Conservation (phyloP, 1,284 basidiomycete genomes). For the Heterobasidion parviporum region DNA sequence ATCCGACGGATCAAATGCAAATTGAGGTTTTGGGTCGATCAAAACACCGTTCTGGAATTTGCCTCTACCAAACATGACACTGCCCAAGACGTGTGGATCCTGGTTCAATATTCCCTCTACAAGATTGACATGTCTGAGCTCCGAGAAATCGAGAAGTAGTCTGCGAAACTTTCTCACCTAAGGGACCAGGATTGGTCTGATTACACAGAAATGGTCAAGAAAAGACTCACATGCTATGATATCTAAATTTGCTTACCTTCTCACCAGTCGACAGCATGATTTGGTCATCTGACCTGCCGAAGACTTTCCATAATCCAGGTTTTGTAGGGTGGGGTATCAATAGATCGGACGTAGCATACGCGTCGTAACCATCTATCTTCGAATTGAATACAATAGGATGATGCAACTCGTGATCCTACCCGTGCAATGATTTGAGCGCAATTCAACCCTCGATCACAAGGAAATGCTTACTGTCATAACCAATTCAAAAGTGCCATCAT, state of each 20-base stretch:
- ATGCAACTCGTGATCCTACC: conserved; percentile 11
- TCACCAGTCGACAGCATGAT: conserved; percentile 44
- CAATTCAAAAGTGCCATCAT: conserved; percentile 8
- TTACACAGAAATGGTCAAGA: not conserved
- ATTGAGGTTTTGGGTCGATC: conserved; percentile 12
- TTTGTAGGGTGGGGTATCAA: conserved; percentile 36
- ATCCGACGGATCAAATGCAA: conserved; percentile 11
- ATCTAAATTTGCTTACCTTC: conserved; percentile 25
- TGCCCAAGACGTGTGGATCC: conserved; percentile 9
- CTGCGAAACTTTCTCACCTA: conserved; percentile 13
- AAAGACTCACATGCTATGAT: not conserved
- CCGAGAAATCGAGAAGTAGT: not conserved
- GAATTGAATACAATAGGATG: conserved; percentile 14
- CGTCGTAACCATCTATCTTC: conserved; percentile 14
- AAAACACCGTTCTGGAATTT: conserved; percentile 12
- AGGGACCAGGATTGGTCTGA: conserved; percentile 23
- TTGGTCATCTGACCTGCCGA: conserved; percentile 41
- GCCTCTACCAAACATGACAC: conserved; percentile 13
- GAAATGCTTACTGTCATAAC: conserved; percentile 3
- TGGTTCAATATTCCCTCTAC: conserved; percentile 12
- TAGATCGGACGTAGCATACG: conserved; percentile 33
- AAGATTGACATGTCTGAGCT: not conserved
- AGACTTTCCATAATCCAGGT: conserved; percentile 32
- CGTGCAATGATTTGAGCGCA: not conserved
- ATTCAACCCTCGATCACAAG: not conserved